Evolutionary conservation across 305 asterid species (phyloP).

Genomic region (Solanum hybrid): DNA sequence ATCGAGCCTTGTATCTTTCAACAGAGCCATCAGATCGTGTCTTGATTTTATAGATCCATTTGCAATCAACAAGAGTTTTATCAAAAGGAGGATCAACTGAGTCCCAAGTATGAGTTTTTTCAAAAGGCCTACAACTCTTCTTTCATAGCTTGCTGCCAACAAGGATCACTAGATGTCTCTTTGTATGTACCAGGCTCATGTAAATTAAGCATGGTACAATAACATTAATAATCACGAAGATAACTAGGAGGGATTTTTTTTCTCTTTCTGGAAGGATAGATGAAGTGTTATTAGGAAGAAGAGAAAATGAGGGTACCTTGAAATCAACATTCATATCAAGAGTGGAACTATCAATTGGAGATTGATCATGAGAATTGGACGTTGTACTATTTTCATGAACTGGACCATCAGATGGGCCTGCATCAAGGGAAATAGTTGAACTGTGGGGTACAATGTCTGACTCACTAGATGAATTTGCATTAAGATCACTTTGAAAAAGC

Average conservation of each 20-base stretch:
- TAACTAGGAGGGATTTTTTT: background rate
- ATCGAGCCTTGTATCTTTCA: too few species aligned
- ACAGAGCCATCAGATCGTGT: too few species aligned
- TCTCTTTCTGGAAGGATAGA: background rate
- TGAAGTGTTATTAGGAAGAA: background rate
- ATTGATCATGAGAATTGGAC: background rate
- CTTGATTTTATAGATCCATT: too few species aligned
- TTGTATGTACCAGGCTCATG: background rate
- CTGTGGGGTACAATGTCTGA: background rate
- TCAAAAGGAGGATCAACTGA: background rate
- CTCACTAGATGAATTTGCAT: background rate
- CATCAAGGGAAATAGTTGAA: background rate
- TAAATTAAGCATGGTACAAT: background rate
- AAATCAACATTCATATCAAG: background rate
- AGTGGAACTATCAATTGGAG: background rate
- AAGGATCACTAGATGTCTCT: too few species aligned
- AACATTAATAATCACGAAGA: background rate
- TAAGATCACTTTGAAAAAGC: background rate
- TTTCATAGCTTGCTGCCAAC: too few species aligned
- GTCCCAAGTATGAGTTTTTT: too few species aligned
- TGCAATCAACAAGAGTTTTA: too few species aligned
- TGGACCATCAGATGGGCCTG: background rate
- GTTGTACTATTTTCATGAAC: background rate
- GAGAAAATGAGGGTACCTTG: background rate
- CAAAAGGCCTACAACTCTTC: too few species aligned